Percentiles rank a stretch among this genome's conserved stretches.
Evolutionary conservation across 371 early-diverging fungal genomes (phyloP).

Genomic region (Mortierella sp.): DNA sequence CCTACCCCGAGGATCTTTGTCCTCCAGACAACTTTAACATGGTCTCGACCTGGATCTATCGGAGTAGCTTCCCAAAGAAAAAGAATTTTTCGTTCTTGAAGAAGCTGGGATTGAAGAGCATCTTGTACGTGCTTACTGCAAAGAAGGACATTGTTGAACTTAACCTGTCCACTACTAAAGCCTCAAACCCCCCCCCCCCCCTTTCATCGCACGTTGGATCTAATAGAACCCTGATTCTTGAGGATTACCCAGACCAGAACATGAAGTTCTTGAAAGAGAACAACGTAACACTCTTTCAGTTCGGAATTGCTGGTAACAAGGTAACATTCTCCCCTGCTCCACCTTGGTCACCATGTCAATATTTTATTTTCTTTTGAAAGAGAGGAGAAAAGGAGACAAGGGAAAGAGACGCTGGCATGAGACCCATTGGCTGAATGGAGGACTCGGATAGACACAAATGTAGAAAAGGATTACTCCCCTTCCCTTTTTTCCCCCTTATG

Average conservation of each 20-base stretch:
- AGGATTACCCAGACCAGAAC: constrained; percentile 96
- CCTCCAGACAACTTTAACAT: constrained; percentile 95
- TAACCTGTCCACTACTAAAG: no score
- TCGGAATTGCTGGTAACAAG: constrained; percentile 97
- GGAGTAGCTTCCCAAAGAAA: constrained; percentile 91
- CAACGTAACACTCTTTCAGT: constrained; percentile 87
- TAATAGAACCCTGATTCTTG: constrained; percentile 87
- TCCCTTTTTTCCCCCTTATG: not conserved
- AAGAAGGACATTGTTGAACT: no score
- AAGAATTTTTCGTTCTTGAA: constrained; percentile 92
- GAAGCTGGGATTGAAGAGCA: constrained; percentile 87
- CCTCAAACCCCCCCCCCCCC: no score
- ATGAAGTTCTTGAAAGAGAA: constrained; percentile 89
- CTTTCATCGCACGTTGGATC: constrained; percentile 1
- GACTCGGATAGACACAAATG: not conserved
- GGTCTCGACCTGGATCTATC: constrained; percentile 92
- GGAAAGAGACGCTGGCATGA: not conserved
- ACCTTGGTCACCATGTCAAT: no score
- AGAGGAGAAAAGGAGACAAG: not conserved
- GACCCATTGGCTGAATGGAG: not conserved
- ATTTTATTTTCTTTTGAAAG: not conserved
- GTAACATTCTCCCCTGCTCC: no score
- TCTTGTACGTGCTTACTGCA: constrained; percentile 70
- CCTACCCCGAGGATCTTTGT: constrained; percentile 73
- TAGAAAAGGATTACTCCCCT: no score